Conservation (phyloP, 305 asterid species). For the Petunia hybrid region DNA sequence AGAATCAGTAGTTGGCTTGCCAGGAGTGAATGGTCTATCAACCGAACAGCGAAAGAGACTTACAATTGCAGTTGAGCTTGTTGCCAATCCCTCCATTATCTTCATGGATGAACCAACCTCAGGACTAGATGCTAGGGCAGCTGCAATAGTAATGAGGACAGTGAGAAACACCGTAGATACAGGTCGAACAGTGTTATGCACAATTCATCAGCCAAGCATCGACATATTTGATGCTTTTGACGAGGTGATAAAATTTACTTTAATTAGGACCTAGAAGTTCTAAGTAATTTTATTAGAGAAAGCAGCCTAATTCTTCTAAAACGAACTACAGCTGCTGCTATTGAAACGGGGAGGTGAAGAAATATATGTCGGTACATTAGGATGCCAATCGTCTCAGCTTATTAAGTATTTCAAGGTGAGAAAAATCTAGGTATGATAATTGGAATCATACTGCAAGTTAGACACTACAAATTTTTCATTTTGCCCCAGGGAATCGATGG, state of each 20-base stretch:
- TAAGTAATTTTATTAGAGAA: not conserved
- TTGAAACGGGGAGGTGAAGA: constrained; percentile 34
- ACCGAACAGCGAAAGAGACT: constrained; percentile 65
- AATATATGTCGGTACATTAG: constrained; percentile 25
- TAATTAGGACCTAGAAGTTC: not conserved
- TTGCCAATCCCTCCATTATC: constrained; percentile 55
- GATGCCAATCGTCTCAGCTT: constrained; percentile 23
- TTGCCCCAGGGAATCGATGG: constrained; percentile 12
- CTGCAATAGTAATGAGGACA: constrained; percentile 61
- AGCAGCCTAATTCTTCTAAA: not conserved
- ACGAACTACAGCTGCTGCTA: constrained; percentile 29
- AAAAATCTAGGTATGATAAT: not conserved
- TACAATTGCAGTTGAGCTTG: constrained; percentile 63
- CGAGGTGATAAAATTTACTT: constrained; percentile 18
- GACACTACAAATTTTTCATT: not conserved
- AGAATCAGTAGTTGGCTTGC: constrained; percentile 56
- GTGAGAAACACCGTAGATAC: constrained; percentile 61
- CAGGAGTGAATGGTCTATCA: constrained; percentile 58
- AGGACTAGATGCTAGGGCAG: constrained; percentile 61
- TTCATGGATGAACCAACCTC: constrained; percentile 70
- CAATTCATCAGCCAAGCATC: constrained; percentile 69
- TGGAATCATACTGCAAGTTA: not conserved
- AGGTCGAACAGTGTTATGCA: constrained; percentile 64
- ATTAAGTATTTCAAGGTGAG: constrained; percentile 32
- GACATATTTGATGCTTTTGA: constrained; percentile 58